These are phyloP conservation scores for Cicer yamashitae DNA, from an alignment of 306 rosid genomes.

Conservation along the genomic window DNA sequence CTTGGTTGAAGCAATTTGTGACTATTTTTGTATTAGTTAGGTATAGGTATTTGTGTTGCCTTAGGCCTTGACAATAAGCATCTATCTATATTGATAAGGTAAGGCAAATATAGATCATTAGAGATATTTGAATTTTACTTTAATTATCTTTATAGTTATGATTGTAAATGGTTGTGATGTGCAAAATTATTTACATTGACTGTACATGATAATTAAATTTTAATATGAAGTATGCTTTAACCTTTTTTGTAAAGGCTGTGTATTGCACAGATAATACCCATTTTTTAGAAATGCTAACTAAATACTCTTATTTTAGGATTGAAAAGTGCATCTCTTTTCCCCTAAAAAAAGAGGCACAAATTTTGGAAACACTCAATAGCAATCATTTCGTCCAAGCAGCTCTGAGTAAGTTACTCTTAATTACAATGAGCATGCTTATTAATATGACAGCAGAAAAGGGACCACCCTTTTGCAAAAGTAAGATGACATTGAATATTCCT, in stretches of 20 bases:
- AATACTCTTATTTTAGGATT: background rate
- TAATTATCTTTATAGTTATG: too few species aligned
- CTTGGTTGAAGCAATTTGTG: constrained; percentile 12
- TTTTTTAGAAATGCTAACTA: too few species aligned
- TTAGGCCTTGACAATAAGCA: constrained; percentile 28
- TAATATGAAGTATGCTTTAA: background rate
- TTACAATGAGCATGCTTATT: background rate
- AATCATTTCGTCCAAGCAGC: constrained; percentile 5
- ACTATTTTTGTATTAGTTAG: background rate
- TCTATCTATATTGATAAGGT: constrained; percentile 2
- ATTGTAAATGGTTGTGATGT: too few species aligned
- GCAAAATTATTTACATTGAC: too few species aligned
- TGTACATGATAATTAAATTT: too few species aligned
- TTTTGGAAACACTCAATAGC: background rate
- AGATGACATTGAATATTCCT: background rate
- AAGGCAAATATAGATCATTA: background rate
- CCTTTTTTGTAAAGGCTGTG: background rate
- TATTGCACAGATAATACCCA: background rate
- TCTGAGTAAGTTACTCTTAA: background rate
- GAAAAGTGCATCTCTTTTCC: background rate
- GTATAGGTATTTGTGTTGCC: background rate
- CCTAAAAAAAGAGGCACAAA: background rate
- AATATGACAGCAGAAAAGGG: constrained; percentile 16
- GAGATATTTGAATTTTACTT: too few species aligned
- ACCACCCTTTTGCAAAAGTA: background rate